Evolutionary conservation across 225 moss, liverwort and hornwort species (phyloP), one percentile per base, ranked within the genome.

Genomic region (Polytrichum formosum): DNA sequence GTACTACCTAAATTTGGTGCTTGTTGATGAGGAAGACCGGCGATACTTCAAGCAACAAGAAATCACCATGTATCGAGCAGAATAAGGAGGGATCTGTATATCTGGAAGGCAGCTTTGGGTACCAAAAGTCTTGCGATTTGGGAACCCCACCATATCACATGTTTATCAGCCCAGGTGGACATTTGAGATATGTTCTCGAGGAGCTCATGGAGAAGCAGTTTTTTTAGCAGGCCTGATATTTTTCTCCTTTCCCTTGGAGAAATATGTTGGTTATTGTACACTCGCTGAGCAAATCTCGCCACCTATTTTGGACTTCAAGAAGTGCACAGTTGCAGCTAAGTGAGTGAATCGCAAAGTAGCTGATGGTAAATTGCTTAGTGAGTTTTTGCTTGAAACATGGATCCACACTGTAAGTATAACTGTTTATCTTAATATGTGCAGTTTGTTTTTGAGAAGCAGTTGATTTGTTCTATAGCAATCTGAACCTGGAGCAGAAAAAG

Each of bases 21-120:
- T 98, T 72, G 98, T 98, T 58, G 98, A 98, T 70, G 98, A 98
- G 83, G 98, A 98, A 79, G 98, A 98, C 76, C 86, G 98, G 68
- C 90, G 98, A 65, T 98, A 94, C 76, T 98, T 94, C 75, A 98
- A 98, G 80, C 98, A 98, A 72, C 98, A 98, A 83, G 98, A 98
- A 84, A 98, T 98, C 33, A 91, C 94, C 2, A 87, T 92, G 78
- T 92, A 84, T 77, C 88, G 94, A 54, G 74, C 91, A 66, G 97
- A 98, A 70, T 98, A 92, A 72, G 29, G 23, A 53, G 9, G n/a
- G 58, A 46, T 13, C 21, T 20, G 69, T 23, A 31, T 70, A 27
- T 18, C 23, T 70, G 67, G 56, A 28, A 18, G 75, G 30, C 73
- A 75, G 68, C 70, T 61, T 58, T 64, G 61, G 29, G 37, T 76